phyloP scores from a whole-genome alignment of 768 basidiomycete genomes.

The Termitomyces titanicus region DNA sequence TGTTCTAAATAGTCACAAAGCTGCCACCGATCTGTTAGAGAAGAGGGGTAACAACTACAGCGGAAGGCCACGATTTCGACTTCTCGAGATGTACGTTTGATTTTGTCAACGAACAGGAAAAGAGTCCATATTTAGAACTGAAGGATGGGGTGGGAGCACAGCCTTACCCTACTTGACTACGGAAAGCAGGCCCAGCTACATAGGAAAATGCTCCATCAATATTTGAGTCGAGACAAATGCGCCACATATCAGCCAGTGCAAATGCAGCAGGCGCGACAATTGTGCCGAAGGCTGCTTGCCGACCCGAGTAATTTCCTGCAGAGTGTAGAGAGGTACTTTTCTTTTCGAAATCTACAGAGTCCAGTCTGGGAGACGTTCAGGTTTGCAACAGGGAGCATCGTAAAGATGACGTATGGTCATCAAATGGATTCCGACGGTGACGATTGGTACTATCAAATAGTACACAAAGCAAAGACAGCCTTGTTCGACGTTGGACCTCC shows the following conservation, averaged over 20 bases:
- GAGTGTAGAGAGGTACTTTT: not conserved
- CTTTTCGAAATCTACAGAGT: not conserved
- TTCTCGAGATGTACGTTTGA: slow-evolving; percentile 7
- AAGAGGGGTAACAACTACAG: slow-evolving; percentile 11
- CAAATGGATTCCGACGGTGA: slow-evolving; percentile 8
- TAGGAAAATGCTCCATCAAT: slow-evolving; percentile 10
- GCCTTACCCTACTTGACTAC: slow-evolving; percentile 2
- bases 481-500: slow-evolving; percentile 4
- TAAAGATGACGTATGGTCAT: slow-evolving; percentile 17
- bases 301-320: not conserved
- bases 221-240: slow-evolving; percentile 2
- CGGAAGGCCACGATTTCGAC: slow-evolving; percentile 6
- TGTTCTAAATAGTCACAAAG: slow-evolving; percentile 8
- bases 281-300: not conserved
- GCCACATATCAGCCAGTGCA: slow-evolving; percentile 6
- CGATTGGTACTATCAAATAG: slow-evolving; percentile 13
- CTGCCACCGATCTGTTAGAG: slow-evolving; percentile 9
- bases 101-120: not conserved
- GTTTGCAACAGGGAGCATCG: slow-evolving; percentile 15
- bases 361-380: not conserved
- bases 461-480: not conserved
- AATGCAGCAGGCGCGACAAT: not conserved
- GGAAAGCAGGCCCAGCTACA: slow-evolving; percentile 5
- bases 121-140: not conserved
- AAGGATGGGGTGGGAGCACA: slow-evolving; percentile 4